Percentiles rank a stretch among this genome's conserved stretches.
These are phyloP conservation scores for Pichia inconspicua DNA, from an alignment of 1,139 yeast genomes.

Conservation along the genomic window DNA sequence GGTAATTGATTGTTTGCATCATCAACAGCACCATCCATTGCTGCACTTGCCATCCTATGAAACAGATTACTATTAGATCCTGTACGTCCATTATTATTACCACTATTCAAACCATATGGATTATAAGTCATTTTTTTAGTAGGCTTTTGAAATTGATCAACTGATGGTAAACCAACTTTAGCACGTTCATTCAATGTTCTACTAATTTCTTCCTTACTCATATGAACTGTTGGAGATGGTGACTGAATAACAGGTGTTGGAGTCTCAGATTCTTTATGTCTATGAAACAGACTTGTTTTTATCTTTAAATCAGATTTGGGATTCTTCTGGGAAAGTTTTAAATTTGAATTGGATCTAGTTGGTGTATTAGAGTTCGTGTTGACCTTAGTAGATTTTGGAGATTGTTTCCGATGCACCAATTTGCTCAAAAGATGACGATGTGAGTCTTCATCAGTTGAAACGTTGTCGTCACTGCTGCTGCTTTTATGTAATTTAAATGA, in stretches of 20 bases:
- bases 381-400: background rate
- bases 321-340: background rate
- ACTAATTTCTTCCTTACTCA: conserved; percentile 10
- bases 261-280: background rate
- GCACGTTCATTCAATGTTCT: conserved; percentile 11
- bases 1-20: conserved; percentile 42
- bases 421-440: background rate
- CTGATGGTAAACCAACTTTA: conserved; percentile 24
- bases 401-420: background rate
- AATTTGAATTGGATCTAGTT: background rate
- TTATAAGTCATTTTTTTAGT: conserved; percentile 24
- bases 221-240: background rate
- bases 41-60: background rate
- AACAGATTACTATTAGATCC: background rate
- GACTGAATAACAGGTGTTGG: background rate
- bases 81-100: background rate
- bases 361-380: background rate
- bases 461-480: background rate
- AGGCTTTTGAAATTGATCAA: conserved; percentile 18
- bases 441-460: background rate
- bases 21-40: conserved; percentile 26
- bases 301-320: background rate
- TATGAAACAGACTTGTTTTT: background rate
- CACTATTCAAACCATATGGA: conserved; percentile 26
- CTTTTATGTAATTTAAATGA: background rate